These are phyloP conservation scores for Acmispon strigosus DNA, from an alignment of 306 rosid genomes.

Conservation along the genomic window DNA sequence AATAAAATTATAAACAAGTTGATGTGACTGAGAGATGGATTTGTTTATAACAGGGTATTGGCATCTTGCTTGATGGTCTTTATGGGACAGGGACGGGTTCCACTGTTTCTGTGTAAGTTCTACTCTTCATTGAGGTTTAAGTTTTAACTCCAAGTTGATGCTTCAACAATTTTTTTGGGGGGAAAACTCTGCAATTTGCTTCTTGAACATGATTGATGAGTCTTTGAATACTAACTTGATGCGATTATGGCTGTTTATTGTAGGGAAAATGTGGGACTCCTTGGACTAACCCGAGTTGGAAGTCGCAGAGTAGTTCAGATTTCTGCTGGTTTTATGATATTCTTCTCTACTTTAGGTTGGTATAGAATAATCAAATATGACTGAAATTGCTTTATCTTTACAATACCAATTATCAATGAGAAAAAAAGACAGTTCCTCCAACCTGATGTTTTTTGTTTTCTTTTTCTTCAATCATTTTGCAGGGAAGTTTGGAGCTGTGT, in stretches of 20 bases:
- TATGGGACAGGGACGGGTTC: slow-evolving; percentile 88
- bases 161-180: not conserved
- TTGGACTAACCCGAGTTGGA: slow-evolving; percentile 93
- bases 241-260: slow-evolving; percentile 12
- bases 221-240: slow-evolving; percentile 9
- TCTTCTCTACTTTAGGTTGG: slow-evolving; percentile 84
- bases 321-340: slow-evolving; percentile 96
- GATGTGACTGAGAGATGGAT: not conserved
- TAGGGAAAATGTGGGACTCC: slow-evolving; percentile 98
- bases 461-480: slow-evolving; percentile 13
- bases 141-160: not conserved
- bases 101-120: slow-evolving; percentile 89
- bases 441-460: not conserved
- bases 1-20: not conserved
- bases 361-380: not conserved
- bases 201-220: not conserved
- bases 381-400: not conserved
- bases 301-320: slow-evolving; percentile 95
- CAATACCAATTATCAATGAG: not conserved
- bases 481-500: slow-evolving; percentile 98
- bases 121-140: not conserved
- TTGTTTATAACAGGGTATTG: slow-evolving; percentile 59
- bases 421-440: not conserved
- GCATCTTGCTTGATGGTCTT: slow-evolving; percentile 82
- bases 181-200: not conserved